Conservation (phyloP, 2,329 filamentous ascomycete genomes). For the Microcera coccophila region DNA sequence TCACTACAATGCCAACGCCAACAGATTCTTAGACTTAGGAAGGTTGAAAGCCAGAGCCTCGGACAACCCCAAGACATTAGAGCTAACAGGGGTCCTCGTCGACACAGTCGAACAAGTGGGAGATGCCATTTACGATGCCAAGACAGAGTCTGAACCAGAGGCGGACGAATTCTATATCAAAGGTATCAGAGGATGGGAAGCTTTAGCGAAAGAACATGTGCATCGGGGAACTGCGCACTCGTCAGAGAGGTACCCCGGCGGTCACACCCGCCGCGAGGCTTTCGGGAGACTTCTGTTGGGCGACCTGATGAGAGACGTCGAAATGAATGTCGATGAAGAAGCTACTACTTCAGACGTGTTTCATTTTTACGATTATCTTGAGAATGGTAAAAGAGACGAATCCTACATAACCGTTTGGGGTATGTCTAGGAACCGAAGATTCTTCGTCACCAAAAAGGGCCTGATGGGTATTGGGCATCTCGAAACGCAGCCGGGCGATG, state of each 20-base stretch:
- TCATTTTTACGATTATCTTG: slow-evolving; percentile 3
- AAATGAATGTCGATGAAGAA: background rate
- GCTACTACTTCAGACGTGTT: slow-evolving; percentile 2
- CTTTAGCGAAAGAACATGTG: slow-evolving; percentile 3
- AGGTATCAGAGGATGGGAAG: slow-evolving; percentile 2
- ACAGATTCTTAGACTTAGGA: background rate
- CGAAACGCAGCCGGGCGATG: slow-evolving; percentile 8
- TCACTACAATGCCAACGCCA: slow-evolving; percentile 7
- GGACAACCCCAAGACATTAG: background rate
- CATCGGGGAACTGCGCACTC: background rate
- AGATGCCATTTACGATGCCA: background rate
- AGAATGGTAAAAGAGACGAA: slow-evolving; percentile 1
- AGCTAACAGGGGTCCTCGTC: slow-evolving; percentile 5
- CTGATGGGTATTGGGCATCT: slow-evolving; percentile 9
- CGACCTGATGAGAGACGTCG: slow-evolving; percentile 1
- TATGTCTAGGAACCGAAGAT: slow-evolving; percentile 4
- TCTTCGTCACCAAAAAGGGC: slow-evolving; percentile 8
- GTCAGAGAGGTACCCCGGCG: slow-evolving; percentile 2
- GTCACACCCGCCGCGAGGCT: slow-evolving; percentile 3
- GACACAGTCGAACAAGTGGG: slow-evolving; percentile 6
- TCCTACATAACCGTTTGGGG: slow-evolving; percentile 2
- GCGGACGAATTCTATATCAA: background rate
- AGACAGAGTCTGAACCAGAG: background rate
- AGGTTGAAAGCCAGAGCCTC: background rate
- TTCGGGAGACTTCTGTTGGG: slow-evolving; percentile 10